Evolutionary conservation across 2,329 filamentous ascomycete species (phyloP).

Genomic region (Pseudonectria buxi): DNA sequence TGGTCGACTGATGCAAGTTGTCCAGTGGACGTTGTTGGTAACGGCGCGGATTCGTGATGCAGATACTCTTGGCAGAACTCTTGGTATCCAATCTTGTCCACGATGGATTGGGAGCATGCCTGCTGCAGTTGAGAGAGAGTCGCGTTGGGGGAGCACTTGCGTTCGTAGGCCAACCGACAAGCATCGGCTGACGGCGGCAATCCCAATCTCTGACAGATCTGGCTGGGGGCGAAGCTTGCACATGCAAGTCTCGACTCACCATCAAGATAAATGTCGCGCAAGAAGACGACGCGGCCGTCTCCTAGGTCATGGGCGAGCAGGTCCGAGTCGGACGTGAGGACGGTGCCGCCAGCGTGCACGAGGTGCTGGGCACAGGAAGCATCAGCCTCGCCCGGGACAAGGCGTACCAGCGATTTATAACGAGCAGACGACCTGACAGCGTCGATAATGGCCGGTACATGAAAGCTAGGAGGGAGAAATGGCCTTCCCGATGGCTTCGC

Average conservation of each 20-base stretch:
- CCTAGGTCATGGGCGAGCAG: slow-evolving; percentile 69
- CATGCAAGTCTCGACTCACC: slow-evolving; percentile 18
- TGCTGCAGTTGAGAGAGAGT: slow-evolving; percentile 25
- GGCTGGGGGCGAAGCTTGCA: slow-evolving; percentile 25
- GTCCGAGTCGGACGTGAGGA: slow-evolving; percentile 84
- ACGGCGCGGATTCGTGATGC: slow-evolving; percentile 12
- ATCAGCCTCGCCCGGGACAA: slow-evolving; percentile 84
- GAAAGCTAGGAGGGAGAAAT: slow-evolving; percentile 55
- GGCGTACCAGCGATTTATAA: slow-evolving; percentile 38
- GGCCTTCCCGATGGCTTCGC: slow-evolving; percentile 23
- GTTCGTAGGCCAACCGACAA: slow-evolving; percentile 31
- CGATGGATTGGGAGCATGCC: slow-evolving; percentile 17
- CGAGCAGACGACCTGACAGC: slow-evolving; percentile 43
- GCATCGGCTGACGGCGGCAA: slow-evolving; percentile 25
- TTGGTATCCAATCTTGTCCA: slow-evolving; percentile 17
- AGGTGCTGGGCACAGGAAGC: slow-evolving; percentile 65
- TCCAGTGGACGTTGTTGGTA: slow-evolving; percentile 11
- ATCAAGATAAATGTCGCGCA: slow-evolving; percentile 53
- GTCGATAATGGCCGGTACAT: slow-evolving; percentile 73
- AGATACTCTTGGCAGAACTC: slow-evolving; percentile 29
- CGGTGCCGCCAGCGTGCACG: slow-evolving; percentile 43
- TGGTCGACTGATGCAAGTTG: slow-evolving; percentile 8
- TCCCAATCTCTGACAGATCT: slow-evolving; percentile 37
- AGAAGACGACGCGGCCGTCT: slow-evolving; percentile 57
- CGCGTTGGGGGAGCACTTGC: slow-evolving; percentile 19